Evolutionary conservation across 208 protist genomes (phyloP), one percentile per base, ranked within the genome.

Genomic region (Endotrypanum monterogeii): DNA sequence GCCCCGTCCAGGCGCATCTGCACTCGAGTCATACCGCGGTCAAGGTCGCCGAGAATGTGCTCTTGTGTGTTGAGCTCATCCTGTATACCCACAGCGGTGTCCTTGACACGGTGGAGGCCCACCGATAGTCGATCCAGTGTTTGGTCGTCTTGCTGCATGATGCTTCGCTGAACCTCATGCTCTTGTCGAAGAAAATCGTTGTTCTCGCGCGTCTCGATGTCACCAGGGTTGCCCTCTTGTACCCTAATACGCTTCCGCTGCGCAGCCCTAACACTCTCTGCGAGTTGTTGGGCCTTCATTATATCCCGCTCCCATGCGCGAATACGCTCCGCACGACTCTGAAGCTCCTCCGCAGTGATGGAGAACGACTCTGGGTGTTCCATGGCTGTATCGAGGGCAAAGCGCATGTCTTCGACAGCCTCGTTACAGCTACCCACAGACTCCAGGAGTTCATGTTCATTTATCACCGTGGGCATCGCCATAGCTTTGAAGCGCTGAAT

Each of bases 31-130:
- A 96, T 94, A 46, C 88, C 89, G 8, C 70, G 81, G 56, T 96
- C 91, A 60, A 96, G 88, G 67, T 93, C 88, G 67, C 93, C 80
- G 12, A 96, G 54, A 18, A 94, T 87, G 74, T 90, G 78, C 55
- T 93, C 87, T 74, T 96, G 91, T n/a, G 86, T 91, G n/a, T 83
- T 84, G 66, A 96, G 80, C 73, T 96, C 91, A 56, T 96, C 88
- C 30, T 85, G 74, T 32, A 96, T 92, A 71, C 88, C 86, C 32
- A 87, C 75, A 0, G 91, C 88, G 7, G 88, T 96, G 25, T 91
- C 88, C 69, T 82, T 80, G 52, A 93, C 83, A 30, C 89, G 85
- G 32, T 89, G 83, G 57, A 96, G 82, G 60, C 91, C 91, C 20
- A 80, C 82, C 1, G 82, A 81, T 32, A 96, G 82, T 1, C 89